These are phyloP conservation scores for Annulohypoxylon stygium DNA, from an alignment of 495 filamentous ascomycete species.

Conservation along the genomic window DNA sequence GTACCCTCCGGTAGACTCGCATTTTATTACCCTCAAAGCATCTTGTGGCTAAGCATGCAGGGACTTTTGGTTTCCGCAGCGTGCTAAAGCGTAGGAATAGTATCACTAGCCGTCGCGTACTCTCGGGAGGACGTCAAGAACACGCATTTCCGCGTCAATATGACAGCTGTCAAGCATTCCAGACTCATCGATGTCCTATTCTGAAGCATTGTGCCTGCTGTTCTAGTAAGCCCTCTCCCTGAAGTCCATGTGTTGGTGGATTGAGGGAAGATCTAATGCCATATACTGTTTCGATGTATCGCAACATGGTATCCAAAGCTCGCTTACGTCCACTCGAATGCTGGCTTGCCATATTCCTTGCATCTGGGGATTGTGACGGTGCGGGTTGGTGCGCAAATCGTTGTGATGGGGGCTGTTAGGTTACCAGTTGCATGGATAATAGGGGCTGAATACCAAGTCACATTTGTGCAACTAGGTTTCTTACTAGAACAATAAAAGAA, in stretches of 20 bases:
- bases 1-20: neutral
- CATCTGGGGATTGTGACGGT: neutral
- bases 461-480: conserved; percentile 3
- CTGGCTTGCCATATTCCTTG: neutral
- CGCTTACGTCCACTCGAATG: neutral
- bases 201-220: neutral
- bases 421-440: conserved; percentile 9
- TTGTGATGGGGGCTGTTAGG: conserved; percentile 9
- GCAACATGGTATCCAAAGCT: neutral
- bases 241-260: neutral
- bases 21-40: neutral
- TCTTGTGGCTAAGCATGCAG: neutral
- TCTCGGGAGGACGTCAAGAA: neutral
- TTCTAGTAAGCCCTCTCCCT: neutral
- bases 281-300: conserved; percentile 13
- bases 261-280: neutral
- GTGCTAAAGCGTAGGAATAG: neutral
- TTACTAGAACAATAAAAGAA: neutral
- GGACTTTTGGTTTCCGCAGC: neutral
- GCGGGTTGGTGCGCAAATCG: neutral
- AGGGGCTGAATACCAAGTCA: conserved; percentile 4
- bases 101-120: neutral
- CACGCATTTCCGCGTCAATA: neutral
- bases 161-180: conserved; percentile 1
- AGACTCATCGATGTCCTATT: neutral